Percentiles rank a stretch among this genome's conserved stretches.
Evolutionary conservation across 192 early-diverging fungal genomes (phyloP).

Genomic region (Coemansia sp.): DNA sequence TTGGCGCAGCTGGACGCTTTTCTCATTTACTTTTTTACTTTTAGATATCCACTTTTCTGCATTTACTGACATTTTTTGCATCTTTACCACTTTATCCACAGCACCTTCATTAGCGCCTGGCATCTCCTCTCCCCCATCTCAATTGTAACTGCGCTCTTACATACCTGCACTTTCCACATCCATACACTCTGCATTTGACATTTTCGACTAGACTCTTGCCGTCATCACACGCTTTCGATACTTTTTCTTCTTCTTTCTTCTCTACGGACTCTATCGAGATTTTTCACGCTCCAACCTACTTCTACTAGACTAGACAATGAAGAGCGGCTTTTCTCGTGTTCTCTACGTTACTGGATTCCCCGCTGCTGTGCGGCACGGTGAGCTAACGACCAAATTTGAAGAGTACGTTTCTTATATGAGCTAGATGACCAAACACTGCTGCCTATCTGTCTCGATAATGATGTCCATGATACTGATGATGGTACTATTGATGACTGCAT

Average conservation of each 20-base stretch:
- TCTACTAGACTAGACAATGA: slow-evolving; percentile 18
- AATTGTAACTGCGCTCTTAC: slow-evolving; percentile 3
- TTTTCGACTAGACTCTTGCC: not conserved
- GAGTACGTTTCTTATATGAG: slow-evolving; percentile 21
- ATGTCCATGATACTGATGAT: not conserved
- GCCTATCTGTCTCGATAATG: not conserved
- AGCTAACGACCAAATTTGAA: slow-evolving; percentile 46
- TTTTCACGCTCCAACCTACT: not conserved
- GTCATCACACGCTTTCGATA: not conserved
- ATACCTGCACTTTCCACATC: not conserved
- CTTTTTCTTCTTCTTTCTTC: slow-evolving; percentile 6
- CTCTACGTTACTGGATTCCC: slow-evolving; percentile 46
- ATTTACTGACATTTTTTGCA: slow-evolving; percentile 7
- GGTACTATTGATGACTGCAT: not conserved
- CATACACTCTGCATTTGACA: not conserved
- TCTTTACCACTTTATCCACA: slow-evolving; percentile 2
- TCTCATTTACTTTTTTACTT: not conserved
- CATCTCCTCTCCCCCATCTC: not conserved
- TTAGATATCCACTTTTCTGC: not conserved
- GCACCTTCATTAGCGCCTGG: slow-evolving; percentile 1
- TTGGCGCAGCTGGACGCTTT: not conserved
- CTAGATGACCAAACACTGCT: not conserved
- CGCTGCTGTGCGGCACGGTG: slow-evolving; percentile 29
- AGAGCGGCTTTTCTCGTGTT: slow-evolving; percentile 25
- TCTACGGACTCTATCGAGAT: not conserved